A percentile compares a stretch with the other conserved stretches of the same genome.
phyloP scores from a whole-genome alignment of 2,329 filamentous ascomycete genomes.

The Penicillium decumbens region DNA sequence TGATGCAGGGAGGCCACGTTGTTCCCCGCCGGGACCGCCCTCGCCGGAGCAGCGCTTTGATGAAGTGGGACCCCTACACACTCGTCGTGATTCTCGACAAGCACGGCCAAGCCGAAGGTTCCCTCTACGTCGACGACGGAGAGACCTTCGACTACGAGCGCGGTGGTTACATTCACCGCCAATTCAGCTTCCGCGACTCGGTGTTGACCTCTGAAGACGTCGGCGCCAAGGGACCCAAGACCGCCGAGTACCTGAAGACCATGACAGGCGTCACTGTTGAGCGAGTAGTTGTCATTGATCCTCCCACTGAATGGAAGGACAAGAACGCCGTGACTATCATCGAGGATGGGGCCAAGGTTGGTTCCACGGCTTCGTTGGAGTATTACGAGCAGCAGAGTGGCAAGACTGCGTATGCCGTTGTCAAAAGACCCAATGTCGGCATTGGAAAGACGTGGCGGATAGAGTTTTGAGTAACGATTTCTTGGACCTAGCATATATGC shows the following conservation, averaged over 20 bases:
- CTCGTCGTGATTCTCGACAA: constrained; percentile 70
- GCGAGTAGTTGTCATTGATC: constrained; percentile 77
- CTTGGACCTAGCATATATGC: constrained; percentile 9
- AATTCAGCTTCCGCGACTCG: constrained; percentile 61
- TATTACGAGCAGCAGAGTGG: constrained; percentile 50
- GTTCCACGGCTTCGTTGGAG: constrained; percentile 53
- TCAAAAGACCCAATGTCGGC: constrained; percentile 59
- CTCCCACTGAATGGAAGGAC: constrained; percentile 65
- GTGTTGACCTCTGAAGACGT: constrained; percentile 67
- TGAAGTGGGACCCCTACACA: constrained; percentile 94
- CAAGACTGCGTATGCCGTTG: constrained; percentile 59
- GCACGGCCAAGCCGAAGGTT: constrained; percentile 68
- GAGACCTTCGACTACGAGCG: constrained; percentile 83
- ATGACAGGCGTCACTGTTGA: constrained; percentile 78
- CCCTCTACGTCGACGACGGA: constrained; percentile 87
- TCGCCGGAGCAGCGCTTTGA: constrained; percentile 76
- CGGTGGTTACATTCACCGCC: constrained; percentile 82
- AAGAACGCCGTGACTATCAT: constrained; percentile 53
- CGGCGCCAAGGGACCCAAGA: constrained; percentile 57
- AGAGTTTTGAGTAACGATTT: constrained; percentile 42
- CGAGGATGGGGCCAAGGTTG: constrained; percentile 45
- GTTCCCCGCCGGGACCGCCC: constrained; percentile 85
- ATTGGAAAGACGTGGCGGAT: constrained; percentile 63
- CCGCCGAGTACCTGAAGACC: constrained; percentile 68
- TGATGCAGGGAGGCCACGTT: constrained; percentile 91